Base-by-base conservation (phyloP, 1,284 basidiomycete genomes). In the Phellopilus nigrolimitatus region DNA sequence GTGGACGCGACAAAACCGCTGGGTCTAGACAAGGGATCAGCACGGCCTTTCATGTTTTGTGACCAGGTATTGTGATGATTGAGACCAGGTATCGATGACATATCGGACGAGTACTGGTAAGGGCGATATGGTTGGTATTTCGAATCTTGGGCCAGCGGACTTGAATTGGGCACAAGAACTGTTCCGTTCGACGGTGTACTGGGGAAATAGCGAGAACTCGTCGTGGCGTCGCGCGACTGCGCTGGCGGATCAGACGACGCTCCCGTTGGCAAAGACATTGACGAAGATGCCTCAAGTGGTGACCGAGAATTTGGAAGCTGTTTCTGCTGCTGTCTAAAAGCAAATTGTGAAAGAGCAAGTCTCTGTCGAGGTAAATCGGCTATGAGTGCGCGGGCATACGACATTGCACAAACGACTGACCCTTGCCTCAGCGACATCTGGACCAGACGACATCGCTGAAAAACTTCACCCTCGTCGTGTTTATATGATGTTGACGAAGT, bases 91-190 rank as follows among this genome's bases (percentile, higher is more conserved):
- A 66, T 66, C 5, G 69, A 57, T 56, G 74, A 70, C 64, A 71
- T 67, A 68, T 77, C 75, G 66, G 50, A 42, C n/a, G 30, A 31
- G 49, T 47, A 47, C 24, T 54, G 49, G 25, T 40, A 44, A 6
- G 53, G 50, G 24, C 46, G 55, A 55, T 59, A 56, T n/a, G 49
- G 50, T 24, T 48, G 59, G 42, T 64, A 60, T 2, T 49, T 50
- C 10, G 61, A 59, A 46, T 81, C 75, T 37, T 71, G 63, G 27
- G 61, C 59, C 25, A 75, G 60, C 40, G 85, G 84, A 60, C 84
- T 88, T 49, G 88, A 89, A 66, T 74, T 84, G 28, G 86, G 86
- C 24, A 86, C 84, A 47, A 89, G 79, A 47, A 89, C 67, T 47
- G 69, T 78, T 62, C 77, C 79, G 36, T 70, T 60, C 25, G 71